These are phyloP conservation scores for Aspergillus pseudonomiae DNA, from an alignment of 2,329 filamentous ascomycete species.

Conservation along the genomic window DNA sequence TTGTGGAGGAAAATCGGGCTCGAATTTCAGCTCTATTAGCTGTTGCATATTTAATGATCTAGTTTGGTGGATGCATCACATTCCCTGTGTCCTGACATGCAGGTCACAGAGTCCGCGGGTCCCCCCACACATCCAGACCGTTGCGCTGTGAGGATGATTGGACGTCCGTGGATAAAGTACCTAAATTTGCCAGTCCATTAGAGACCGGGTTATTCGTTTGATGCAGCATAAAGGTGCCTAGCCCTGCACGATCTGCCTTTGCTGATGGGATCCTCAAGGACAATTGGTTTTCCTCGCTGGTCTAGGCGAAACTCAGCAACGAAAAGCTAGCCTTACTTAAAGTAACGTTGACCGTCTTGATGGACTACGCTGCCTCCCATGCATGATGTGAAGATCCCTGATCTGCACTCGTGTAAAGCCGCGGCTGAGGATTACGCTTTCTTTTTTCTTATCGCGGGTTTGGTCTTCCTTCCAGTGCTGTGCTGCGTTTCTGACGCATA, in stretches of 20 bases:
- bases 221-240: constrained; percentile 13
- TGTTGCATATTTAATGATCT: constrained; percentile 20
- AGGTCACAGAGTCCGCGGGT: constrained; percentile 23
- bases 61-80: constrained; percentile 36
- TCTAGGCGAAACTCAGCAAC: constrained; percentile 17
- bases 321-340: constrained; percentile 28
- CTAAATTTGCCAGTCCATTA: constrained; percentile 11
- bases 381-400: constrained; percentile 19
- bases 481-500: constrained; percentile 20
- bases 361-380: constrained; percentile 25
- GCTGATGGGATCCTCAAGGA: constrained; percentile 18
- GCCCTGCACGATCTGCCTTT: constrained; percentile 18
- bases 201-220: constrained; percentile 19
- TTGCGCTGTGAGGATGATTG: constrained; percentile 18
- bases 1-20: constrained; percentile 18
- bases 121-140: constrained; percentile 16
- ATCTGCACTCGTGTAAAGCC: constrained; percentile 19
- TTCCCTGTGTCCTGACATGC: constrained; percentile 30
- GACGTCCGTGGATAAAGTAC: constrained; percentile 5
- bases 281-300: constrained; percentile 16
- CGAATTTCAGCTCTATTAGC: constrained; percentile 16
- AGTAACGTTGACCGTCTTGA: constrained; percentile 20
- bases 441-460: constrained; percentile 5
- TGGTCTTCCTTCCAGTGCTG: constrained; percentile 12
- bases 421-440: constrained; percentile 23